Evolutionary conservation across 1,284 basidiomycete species (phyloP).

Genomic region (Tilletia indica): DNA sequence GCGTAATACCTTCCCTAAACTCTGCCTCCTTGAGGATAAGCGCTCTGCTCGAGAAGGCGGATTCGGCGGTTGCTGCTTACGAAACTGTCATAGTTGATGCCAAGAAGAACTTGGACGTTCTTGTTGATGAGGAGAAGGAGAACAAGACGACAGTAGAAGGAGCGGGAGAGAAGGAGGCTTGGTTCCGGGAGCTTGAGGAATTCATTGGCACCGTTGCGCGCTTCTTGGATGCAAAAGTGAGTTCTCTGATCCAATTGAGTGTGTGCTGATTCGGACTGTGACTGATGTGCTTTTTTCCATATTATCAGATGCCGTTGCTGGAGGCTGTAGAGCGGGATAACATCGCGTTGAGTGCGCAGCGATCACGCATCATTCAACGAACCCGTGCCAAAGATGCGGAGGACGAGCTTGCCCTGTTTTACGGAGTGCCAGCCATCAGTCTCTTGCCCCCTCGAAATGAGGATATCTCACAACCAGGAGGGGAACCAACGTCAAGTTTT

Average conservation of each 20-base stretch:
- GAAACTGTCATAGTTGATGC: slow-evolving; percentile 26
- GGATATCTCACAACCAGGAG: neutral
- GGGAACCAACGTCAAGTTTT: neutral
- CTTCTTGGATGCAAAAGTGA: slow-evolving; percentile 45
- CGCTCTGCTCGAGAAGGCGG: slow-evolving; percentile 28
- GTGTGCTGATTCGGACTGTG: neutral
- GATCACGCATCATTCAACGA: slow-evolving; percentile 27
- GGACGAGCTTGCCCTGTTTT: slow-evolving; percentile 28
- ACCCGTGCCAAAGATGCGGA: slow-evolving; percentile 31
- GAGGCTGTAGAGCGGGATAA: slow-evolving; percentile 42
- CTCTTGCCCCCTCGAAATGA: slow-evolving; percentile 25
- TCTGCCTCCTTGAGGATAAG: slow-evolving; percentile 37
- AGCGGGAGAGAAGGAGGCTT: slow-evolving; percentile 40
- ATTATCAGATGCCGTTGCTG: slow-evolving; percentile 23
- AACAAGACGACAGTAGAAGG: slow-evolving; percentile 36
- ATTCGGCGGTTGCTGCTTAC: slow-evolving; percentile 31
- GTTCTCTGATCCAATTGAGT: neutral
- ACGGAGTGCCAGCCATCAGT: slow-evolving; percentile 27
- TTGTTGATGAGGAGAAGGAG: slow-evolving; percentile 34
- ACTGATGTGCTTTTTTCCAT: neutral
- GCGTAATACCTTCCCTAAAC: slow-evolving; percentile 33
- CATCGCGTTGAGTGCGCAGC: slow-evolving; percentile 26
- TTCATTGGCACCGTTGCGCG: slow-evolving; percentile 42
- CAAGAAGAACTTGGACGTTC: slow-evolving; percentile 23
- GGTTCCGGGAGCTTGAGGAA: slow-evolving; percentile 46